Conservation (phyloP, 805 yeast species). For the Priceomyces haplophilus region DNA sequence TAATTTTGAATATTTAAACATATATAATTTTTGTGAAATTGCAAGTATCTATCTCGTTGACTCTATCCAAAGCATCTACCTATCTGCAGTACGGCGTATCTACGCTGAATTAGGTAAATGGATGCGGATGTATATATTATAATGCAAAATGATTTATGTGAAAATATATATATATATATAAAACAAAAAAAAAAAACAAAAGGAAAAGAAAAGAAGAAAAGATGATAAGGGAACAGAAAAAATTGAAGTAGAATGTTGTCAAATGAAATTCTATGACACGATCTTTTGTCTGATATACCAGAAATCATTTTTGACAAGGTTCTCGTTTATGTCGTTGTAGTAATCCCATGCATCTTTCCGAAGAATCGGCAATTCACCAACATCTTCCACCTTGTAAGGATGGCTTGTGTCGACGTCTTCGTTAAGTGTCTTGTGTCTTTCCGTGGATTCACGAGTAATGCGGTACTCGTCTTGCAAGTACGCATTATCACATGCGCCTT, state of each 20-base stretch:
- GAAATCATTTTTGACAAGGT: slow-evolving; percentile 12
- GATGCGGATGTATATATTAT: too few relatives aligned
- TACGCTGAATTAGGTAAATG: slow-evolving; percentile 1
- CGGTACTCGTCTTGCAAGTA: slow-evolving; percentile 38
- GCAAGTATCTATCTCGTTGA: too few relatives aligned
- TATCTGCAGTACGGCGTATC: too few relatives aligned
- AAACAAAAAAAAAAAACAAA: too few relatives aligned
- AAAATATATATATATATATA: too few relatives aligned
- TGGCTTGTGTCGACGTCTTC: slow-evolving; percentile 21
- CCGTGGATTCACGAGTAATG: slow-evolving; percentile 22
- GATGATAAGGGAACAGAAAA: too few relatives aligned
- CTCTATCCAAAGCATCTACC: too few relatives aligned
- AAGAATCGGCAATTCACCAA: slow-evolving; percentile 37
- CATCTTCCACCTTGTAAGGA: slow-evolving; percentile 19
- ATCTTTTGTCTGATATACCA: slow-evolving; percentile 19
- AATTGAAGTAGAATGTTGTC: too few relatives aligned
- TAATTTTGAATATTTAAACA: too few relatives aligned
- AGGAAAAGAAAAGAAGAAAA: too few relatives aligned
- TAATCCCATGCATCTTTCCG: slow-evolving; percentile 40
- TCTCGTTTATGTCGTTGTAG: slow-evolving; percentile 20
- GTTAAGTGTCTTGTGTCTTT: slow-evolving; percentile 23
- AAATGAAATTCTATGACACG: slow-evolving; percentile 1
- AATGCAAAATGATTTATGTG: too few relatives aligned
- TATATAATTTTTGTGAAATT: too few relatives aligned
- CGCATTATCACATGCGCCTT: slow-evolving; percentile 39